phyloP scores from a whole-genome alignment of 2,329 filamentous ascomycete species.

The Exutisphaerella laricina region DNA sequence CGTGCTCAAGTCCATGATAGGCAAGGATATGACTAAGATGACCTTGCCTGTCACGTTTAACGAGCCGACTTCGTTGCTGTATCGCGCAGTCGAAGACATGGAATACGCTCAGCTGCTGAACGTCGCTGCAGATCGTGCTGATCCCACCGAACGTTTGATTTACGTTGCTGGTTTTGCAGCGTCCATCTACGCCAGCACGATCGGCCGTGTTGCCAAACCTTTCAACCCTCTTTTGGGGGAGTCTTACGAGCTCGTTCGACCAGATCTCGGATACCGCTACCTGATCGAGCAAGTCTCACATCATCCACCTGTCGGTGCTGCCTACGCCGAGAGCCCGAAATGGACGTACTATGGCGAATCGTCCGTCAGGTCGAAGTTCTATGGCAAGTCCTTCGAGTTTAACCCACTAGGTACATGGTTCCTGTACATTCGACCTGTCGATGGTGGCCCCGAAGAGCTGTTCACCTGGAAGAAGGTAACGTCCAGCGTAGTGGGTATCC shows the following conservation, averaged over 20 bases:
- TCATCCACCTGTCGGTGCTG: constrained; percentile 89
- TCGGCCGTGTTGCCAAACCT: constrained; percentile 92
- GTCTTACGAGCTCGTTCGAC: constrained; percentile 92
- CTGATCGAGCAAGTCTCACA: constrained; percentile 98
- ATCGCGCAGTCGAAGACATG: constrained; percentile 95
- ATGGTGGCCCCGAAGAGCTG: constrained; percentile 63
- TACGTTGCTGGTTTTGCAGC: constrained; percentile 95
- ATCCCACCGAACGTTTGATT: constrained; percentile 85
- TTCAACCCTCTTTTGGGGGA: constrained; percentile 96
- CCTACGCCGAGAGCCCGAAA: constrained; percentile 82
- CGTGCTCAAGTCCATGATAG: constrained; percentile 98
- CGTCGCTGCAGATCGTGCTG: constrained; percentile 73
- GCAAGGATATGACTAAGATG: constrained; percentile 99
- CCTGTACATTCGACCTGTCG: constrained; percentile 69
- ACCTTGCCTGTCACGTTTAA: constrained; percentile 97
- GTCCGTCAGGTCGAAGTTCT: constrained; percentile 92
- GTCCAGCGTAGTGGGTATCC: constrained; percentile 95
- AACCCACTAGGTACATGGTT: constrained; percentile 98
- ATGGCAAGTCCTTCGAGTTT: constrained; percentile 95
- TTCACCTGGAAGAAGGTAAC: constrained; percentile 99
- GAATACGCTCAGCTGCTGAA: constrained; percentile 94
- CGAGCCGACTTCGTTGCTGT: constrained; percentile 90
- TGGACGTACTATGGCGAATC: constrained; percentile 98
- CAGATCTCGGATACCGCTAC: constrained; percentile 96
- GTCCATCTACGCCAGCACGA: constrained; percentile 94